A percentile compares a stretch with the other conserved stretches of the same genome.
phyloP scores from a whole-genome alignment of 1,284 basidiomycete species.

The Tilletia caries region DNA sequence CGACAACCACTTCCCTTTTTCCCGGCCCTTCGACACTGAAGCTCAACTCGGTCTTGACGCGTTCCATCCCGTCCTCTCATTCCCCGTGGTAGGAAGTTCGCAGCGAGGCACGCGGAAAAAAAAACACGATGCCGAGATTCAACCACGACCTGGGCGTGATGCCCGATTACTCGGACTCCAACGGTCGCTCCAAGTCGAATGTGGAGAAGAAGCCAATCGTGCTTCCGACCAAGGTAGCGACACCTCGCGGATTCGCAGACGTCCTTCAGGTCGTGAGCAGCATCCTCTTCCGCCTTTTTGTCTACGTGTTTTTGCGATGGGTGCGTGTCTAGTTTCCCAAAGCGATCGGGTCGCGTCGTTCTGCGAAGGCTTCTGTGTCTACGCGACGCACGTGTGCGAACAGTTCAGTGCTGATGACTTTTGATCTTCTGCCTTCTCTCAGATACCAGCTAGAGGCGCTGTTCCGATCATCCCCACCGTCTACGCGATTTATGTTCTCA shows the following conservation, averaged over 20 bases:
- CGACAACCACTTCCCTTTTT: too few species aligned
- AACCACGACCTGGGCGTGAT: constrained; percentile 11
- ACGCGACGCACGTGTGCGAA: not conserved
- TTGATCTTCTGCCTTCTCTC: not conserved
- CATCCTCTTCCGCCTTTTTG: constrained; percentile 37
- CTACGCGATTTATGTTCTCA: constrained; percentile 32
- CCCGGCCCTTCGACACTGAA: too few species aligned
- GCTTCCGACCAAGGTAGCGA: not conserved
- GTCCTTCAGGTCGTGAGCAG: constrained; percentile 31
- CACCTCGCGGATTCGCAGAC: constrained; percentile 25
- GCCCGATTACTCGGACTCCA: constrained; percentile 5
- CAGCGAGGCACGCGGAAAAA: too few species aligned
- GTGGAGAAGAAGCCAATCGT: not conserved
- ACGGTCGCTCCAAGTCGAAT: not conserved
- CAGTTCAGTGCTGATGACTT: not conserved
- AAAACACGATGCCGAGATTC: constrained; percentile 3
- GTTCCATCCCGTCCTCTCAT: too few species aligned
- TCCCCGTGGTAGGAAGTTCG: too few species aligned
- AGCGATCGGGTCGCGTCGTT: constrained; percentile 12
- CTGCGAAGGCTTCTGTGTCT: not conserved
- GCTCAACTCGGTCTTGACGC: too few species aligned
- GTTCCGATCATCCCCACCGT: constrained; percentile 24
- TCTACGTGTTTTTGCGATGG: constrained; percentile 46
- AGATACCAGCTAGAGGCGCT: constrained; percentile 1
- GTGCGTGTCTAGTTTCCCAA: constrained; percentile 24